These are phyloP conservation scores for Blastobotrys muscicola DNA, from an alignment of 805 yeast species.

Conservation along the genomic window DNA sequence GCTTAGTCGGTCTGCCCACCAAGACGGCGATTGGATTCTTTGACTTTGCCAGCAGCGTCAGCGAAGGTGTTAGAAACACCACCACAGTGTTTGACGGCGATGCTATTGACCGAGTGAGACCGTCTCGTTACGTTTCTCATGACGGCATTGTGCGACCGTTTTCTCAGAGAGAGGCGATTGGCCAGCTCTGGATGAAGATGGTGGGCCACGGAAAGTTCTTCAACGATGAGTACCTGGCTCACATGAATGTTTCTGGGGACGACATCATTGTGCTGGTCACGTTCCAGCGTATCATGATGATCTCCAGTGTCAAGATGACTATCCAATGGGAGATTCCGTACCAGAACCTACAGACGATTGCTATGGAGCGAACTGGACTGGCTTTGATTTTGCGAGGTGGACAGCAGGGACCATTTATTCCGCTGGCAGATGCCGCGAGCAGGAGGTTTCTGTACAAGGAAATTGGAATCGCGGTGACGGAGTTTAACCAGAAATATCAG, in stretches of 20 bases:
- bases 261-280: constrained; percentile 73
- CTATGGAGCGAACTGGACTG: constrained; percentile 73
- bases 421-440: constrained; percentile 58
- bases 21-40: constrained; percentile 93
- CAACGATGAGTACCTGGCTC: constrained; percentile 74
- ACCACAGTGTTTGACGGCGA: constrained; percentile 82
- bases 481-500: constrained; percentile 42
- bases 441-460: constrained; percentile 58
- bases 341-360: constrained; percentile 56
- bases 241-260: constrained; percentile 71
- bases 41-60: constrained; percentile 83
- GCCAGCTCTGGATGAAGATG: constrained; percentile 83
- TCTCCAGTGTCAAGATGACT: constrained; percentile 50
- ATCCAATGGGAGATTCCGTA: constrained; percentile 66
- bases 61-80: constrained; percentile 89
- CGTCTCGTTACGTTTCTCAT: constrained; percentile 66
- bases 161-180: constrained; percentile 78
- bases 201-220: constrained; percentile 72
- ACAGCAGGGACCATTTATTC: constrained; percentile 63
- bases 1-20: constrained; percentile 91
- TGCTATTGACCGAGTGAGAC: constrained; percentile 65
- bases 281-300: constrained; percentile 55
- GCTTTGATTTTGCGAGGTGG: constrained; percentile 50
- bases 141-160: constrained; percentile 71
- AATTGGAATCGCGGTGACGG: constrained; percentile 73